These are phyloP conservation scores for Tripterygium wilfordii DNA, from an alignment of 177 flowering plant species.

Conservation along the genomic window DNA sequence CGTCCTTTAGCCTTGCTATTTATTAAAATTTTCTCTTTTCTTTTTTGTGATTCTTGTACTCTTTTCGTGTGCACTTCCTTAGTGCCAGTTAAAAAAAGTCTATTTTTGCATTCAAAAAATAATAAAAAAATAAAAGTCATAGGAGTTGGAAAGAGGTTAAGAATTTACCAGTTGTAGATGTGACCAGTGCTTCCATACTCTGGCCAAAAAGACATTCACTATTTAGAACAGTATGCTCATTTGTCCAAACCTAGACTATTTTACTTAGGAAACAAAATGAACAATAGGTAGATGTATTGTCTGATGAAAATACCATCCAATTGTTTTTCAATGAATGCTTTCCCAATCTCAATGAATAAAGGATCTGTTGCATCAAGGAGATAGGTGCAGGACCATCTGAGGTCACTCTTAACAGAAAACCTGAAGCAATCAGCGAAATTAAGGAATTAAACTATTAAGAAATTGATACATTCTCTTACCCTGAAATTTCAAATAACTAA, in stretches of 20 bases:
- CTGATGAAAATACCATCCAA: slow-evolving; percentile 31
- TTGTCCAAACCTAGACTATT: too few species aligned
- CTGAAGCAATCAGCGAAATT: slow-evolving; percentile 16
- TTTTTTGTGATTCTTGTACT: too few species aligned
- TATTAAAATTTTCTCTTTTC: too few species aligned
- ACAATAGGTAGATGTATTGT: neutral
- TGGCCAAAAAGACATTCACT: slow-evolving; percentile 19
- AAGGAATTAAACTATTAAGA: too few species aligned
- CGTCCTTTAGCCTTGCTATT: too few species aligned
- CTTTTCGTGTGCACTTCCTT: too few species aligned
- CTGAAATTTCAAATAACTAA: too few species aligned
- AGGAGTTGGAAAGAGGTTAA: neutral
- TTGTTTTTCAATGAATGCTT: slow-evolving; percentile 61
- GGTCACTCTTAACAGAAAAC: slow-evolving; percentile 55
- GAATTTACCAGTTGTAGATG: slow-evolving; percentile 65
- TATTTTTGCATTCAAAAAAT: neutral
- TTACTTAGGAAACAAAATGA: too few species aligned
- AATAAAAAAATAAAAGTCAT: neutral
- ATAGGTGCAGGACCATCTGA: slow-evolving; percentile 77
- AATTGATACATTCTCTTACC: too few species aligned
- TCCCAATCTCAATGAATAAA: slow-evolving; percentile 66
- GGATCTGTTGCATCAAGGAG: slow-evolving; percentile 89
- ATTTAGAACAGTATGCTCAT: neutral
- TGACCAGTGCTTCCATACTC: slow-evolving; percentile 70
- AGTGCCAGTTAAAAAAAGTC: too few species aligned